Evolutionary conservation across 306 rosid species (phyloP).

Genomic region (Alnus glutinosa): DNA sequence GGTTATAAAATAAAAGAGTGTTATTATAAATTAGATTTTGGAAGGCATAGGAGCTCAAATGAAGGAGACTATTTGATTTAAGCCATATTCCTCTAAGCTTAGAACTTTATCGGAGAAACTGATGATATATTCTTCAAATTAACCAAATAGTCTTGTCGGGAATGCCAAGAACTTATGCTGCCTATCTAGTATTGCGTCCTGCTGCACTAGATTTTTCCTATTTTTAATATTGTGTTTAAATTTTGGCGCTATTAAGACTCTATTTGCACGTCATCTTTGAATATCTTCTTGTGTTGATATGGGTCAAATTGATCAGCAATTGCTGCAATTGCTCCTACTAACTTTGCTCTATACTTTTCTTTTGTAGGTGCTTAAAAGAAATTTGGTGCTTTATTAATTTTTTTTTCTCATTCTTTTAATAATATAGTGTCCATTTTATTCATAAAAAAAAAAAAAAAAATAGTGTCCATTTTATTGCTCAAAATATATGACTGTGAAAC

Average conservation of each 20-base stretch:
- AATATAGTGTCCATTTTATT: background rate
- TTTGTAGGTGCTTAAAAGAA: background rate
- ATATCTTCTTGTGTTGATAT: background rate
- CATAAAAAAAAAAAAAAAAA: too few species aligned
- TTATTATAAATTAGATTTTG: background rate
- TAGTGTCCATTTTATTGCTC: background rate
- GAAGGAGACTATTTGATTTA: background rate
- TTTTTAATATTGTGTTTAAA: background rate
- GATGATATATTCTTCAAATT: background rate
- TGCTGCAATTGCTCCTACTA: background rate
- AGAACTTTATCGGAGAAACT: background rate
- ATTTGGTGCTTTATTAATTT: background rate
- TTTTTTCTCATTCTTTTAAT: background rate
- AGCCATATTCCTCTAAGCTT: background rate
- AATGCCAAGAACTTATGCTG: background rate
- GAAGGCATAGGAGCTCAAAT: background rate
- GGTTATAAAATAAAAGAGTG: background rate
- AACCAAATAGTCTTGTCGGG: background rate
- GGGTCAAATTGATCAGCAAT: background rate
- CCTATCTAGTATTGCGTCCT: background rate
- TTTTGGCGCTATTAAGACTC: background rate
- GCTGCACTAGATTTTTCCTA: background rate
- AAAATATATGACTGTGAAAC: background rate
- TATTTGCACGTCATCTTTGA: background rate
- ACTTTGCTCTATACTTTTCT: background rate